These are phyloP conservation scores for Clavulina sp. DNA, from an alignment of 768 basidiomycete genomes.

Conservation along the genomic window DNA sequence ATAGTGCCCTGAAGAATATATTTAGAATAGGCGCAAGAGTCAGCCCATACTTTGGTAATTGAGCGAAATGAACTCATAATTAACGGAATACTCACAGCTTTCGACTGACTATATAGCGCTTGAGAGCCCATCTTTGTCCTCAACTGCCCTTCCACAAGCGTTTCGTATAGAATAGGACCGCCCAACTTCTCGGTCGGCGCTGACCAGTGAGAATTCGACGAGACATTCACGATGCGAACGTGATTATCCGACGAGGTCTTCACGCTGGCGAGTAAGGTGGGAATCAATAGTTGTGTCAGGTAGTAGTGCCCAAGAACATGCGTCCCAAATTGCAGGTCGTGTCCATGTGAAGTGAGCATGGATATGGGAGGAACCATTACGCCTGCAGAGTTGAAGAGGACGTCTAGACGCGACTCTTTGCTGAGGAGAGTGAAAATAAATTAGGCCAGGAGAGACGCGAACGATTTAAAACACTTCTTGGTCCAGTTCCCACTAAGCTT, in stretches of 20 bases:
- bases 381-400: constrained; percentile 12
- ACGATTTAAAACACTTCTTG: neutral
- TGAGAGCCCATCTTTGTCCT: neutral
- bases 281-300: constrained; percentile 7
- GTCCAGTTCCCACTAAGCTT: neutral
- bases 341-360: constrained; percentile 12
- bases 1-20: neutral
- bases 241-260: constrained; percentile 4
- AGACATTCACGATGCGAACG: constrained; percentile 5
- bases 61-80: neutral
- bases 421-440: neutral
- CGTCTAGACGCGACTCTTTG: constrained; percentile 11
- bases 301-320: constrained; percentile 9
- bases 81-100: neutral
- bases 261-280: neutral
- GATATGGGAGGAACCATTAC: constrained; percentile 5
- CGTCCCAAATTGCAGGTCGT: constrained; percentile 23
- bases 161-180: neutral
- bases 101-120: neutral
- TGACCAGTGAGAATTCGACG: neutral
- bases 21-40: neutral
- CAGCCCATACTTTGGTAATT: neutral
- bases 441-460: no score
- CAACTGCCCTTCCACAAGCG: neutral
- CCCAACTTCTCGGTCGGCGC: neutral